phyloP scores from a whole-genome alignment of 148 eudicot species.

The Rheum nobile region DNA sequence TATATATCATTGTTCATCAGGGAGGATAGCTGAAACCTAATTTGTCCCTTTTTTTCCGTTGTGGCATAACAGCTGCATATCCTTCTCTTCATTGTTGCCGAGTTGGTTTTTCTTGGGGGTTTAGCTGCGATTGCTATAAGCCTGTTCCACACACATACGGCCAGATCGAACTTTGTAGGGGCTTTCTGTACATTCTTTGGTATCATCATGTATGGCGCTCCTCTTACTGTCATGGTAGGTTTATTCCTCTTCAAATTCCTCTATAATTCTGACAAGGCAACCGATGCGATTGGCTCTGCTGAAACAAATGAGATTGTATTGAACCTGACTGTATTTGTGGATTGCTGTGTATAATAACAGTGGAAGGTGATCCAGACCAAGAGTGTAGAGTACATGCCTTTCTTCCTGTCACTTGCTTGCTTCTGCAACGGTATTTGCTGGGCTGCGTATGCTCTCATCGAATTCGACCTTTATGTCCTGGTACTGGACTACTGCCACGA shows the following conservation, averaged over 20 bases:
- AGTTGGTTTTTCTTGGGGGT: constrained; percentile 5
- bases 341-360: constrained; percentile 8
- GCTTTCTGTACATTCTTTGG: constrained; percentile 17
- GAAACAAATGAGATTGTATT: neutral
- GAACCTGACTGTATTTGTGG: neutral
- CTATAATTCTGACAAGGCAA: neutral
- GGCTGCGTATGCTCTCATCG: constrained; percentile 6
- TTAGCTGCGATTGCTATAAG: constrained; percentile 4
- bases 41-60: neutral
- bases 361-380: constrained; percentile 15
- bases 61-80: constrained; percentile 11
- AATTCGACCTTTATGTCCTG: constrained; percentile 8
- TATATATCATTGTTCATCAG: neutral
- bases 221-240: constrained; percentile 21
- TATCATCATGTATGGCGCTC: constrained; percentile 15
- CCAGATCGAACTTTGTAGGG: constrained; percentile 20
- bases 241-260: neutral
- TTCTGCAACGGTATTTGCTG: constrained; percentile 8
- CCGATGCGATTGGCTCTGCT: too few species aligned
- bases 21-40: neutral
- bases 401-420: neutral
- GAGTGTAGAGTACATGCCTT: constrained; percentile 13
- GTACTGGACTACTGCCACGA: neutral
- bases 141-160: constrained; percentile 2
- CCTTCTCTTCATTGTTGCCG: neutral